phyloP scores from a whole-genome alignment of 176 grass and related monocot species.

The Juncus inflexus region DNA sequence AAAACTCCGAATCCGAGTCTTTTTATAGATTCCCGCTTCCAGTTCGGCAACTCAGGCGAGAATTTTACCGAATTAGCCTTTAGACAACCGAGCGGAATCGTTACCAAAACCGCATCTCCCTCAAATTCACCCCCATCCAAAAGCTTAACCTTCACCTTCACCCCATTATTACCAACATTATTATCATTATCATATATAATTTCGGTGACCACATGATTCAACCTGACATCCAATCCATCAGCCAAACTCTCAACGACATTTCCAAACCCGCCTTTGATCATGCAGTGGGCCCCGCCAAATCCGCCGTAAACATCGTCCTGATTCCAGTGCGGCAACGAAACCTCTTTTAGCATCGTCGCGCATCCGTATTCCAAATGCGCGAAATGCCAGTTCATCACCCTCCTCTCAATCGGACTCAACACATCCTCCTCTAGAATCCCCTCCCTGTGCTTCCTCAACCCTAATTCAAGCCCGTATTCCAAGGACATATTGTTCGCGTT shows the following conservation, averaged over 20 bases:
- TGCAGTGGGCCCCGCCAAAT: constrained; percentile 95
- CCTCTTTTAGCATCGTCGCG: constrained; percentile 85
- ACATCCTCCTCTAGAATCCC: constrained; percentile 45
- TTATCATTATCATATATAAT: constrained; percentile 42
- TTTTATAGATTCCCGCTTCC: constrained; percentile 78
- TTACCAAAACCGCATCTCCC: constrained; percentile 86
- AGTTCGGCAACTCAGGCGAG: constrained; percentile 81
- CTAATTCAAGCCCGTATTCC: constrained; percentile 87
- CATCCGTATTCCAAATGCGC: constrained; percentile 98
- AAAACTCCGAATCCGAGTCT: constrained; percentile 90
- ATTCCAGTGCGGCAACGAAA: constrained; percentile 98
- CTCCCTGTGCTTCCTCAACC: constrained; percentile 66
- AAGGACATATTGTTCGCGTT: constrained; percentile 73
- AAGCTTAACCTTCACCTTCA: constrained; percentile 71
- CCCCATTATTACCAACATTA: constrained; percentile 19
- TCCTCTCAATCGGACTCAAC: constrained; percentile 78
- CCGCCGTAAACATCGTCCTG: constrained; percentile 98
- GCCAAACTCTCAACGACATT: constrained; percentile 71
- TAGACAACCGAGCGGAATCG: constrained; percentile 93
- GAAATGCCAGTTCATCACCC: constrained; percentile 99
- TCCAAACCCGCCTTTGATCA: constrained; percentile 96
- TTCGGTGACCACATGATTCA: constrained; percentile 72
- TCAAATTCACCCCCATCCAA: constrained; percentile 68
- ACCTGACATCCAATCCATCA: constrained; percentile 76
- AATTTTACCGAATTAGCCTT: constrained; percentile 85